Percentiles rank a stretch among this genome's conserved stretches.
Conservation (phyloP, 2,329 filamentous ascomycete species). For the Microcera coccophila region DNA sequence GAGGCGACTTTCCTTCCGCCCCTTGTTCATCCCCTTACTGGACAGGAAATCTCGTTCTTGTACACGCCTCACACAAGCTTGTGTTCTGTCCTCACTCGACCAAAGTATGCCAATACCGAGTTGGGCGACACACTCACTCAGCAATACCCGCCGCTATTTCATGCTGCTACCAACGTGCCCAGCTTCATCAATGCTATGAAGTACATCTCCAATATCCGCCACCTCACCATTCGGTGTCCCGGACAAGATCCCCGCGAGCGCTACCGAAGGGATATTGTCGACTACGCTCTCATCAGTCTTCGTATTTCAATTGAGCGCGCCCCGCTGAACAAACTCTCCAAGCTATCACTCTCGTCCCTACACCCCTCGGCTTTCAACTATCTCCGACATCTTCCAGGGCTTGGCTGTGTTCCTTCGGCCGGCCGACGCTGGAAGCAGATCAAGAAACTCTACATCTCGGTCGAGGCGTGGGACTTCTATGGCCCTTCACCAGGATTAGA, state of each 20-base stretch:
- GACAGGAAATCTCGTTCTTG: conserved; percentile 73
- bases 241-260: conserved; percentile 65
- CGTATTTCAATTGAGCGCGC: conserved; percentile 78
- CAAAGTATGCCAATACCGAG: conserved; percentile 76
- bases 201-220: conserved; percentile 64
- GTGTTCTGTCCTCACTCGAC: conserved; percentile 57
- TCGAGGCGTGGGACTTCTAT: conserved; percentile 66
- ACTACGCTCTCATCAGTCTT: conserved; percentile 84
- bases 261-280: conserved; percentile 73
- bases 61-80: conserved; percentile 74
- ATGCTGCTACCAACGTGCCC: conserved; percentile 81
- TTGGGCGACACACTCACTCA: conserved; percentile 78
- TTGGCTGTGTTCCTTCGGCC: conserved; percentile 70
- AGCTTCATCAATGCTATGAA: conserved; percentile 75
- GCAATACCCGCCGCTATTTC: conserved; percentile 85
- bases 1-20: conserved; percentile 78
- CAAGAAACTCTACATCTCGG: conserved; percentile 65
- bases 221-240: conserved; percentile 73
- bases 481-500: conserved; percentile 58
- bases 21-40: conserved; percentile 72
- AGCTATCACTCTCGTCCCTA: conserved; percentile 68
- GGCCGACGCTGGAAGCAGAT: conserved; percentile 74
- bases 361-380: conserved; percentile 75
- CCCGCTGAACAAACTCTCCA: conserved; percentile 60
- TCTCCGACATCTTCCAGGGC: conserved; percentile 68